Evolutionary conservation across 805 yeast genomes (phyloP), one percentile per base, ranked within the genome.

Genomic region (Danielia oregonensis): DNA sequence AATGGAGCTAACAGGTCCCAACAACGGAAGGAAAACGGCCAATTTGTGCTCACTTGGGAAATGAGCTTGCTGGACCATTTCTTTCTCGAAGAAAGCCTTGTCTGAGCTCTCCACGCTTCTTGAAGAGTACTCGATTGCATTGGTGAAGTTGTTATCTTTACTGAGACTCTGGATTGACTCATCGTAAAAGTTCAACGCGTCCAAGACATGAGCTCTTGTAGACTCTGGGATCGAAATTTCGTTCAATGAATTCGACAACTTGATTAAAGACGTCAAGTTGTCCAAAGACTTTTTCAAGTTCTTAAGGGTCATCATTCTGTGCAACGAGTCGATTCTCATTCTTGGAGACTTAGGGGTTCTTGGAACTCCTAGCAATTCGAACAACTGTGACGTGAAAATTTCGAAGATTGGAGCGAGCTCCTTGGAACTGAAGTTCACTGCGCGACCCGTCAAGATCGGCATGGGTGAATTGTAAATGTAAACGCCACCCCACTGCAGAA

Each of bases 41-140:
- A 93, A 70, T 57, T 86, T 89, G 55, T 91, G 98, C 57, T 91
- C 97, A 44, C 85, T 91, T 0, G 98, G 97, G 68, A 89, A 87
- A 57, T 85, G 88, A 36, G 83, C 86, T 54, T 91, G 97, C 51
- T 87, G 95, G 18, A 93, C 86, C 96, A 93, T 91, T 56, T 83
- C 89, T 48, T 86, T 85, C 48, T 91, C 95, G 57, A 91, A 91
- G 51, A 91, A 91, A 0, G 97, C 97, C 29, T 67, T 67, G 44
- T 79, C 73, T 0, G 96, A 83, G 29, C 70, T 61, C 10, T 62
- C 51, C 27, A 79, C 65, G 0, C 94, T 86, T n/a, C 55, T 48
- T 10, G 81, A 71, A 11, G 75, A 67, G 1, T 72, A 69, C 16
- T 46, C 38, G 29, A 57, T 54, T 7, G 67, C 49, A 2, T 13